Evolutionary conservation across 179 eudicot genomes (phyloP), one percentile per base, ranked within the genome.

Genomic region (Beta lomatogona): DNA sequence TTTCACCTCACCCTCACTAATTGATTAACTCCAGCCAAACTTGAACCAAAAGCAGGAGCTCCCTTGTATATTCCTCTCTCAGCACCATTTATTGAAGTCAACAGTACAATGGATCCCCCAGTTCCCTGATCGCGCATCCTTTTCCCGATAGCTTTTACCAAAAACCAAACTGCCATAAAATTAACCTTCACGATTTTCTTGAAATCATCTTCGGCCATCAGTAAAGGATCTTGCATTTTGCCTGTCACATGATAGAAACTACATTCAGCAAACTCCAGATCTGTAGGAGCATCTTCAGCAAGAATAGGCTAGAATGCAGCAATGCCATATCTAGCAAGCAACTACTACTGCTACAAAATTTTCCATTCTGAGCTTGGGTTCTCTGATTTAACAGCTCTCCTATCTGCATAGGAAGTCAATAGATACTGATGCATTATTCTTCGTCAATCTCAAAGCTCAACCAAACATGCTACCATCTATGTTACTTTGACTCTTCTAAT

Each of bases 11-110:
- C 99, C 95, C 94, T 88, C 15, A 85, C 89, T 82, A 95, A 85
- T 83, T 94, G 99, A 83, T 94, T 91, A 41, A 92, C 85, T 73
- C 95, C 98, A 52, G 94, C 98, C 85, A 91, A 84, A 83, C 95
- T 91, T 16, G 97, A 89, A 80, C 95, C 95, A 84, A 87, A 95
- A 60, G 99, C 98, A 75, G 98, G 91, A 81, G 94, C 91, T 71
- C 99, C 98, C 82, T 86, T 92, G 82, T 94, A 93, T 66, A 95
- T 19, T 71, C 99, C 99, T 87, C 98, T 90, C 87, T 94, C 98
- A 69, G 93, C 91, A 44, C 99, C 97, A 50, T 85, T 88, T 79
- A 94, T 83, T 22, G 97, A 87, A 84, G 91, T 91, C 90, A 94
- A 41, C 76, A 95, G 89, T 64, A 94, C 91, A 77, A 94, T 86